A percentile compares a stretch with the other conserved stretches of the same genome.
Evolutionary conservation across 2,329 filamentous ascomycete genomes (phyloP).

Genomic region (Clonostachys byssicola): DNA sequence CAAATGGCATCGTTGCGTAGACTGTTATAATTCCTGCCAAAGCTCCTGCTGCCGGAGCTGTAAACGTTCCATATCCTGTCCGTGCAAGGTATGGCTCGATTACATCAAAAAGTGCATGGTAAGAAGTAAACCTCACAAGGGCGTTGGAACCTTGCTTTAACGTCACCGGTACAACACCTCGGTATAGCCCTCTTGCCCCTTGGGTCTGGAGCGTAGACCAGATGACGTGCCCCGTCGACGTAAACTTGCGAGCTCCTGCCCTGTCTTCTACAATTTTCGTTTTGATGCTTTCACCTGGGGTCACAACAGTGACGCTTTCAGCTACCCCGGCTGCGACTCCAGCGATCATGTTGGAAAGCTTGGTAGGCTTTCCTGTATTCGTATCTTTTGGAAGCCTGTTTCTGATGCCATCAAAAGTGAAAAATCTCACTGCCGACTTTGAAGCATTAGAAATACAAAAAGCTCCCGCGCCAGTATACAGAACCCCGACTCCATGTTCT

Average conservation of each 20-base stretch:
- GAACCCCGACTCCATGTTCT: constrained; percentile 1
- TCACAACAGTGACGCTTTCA: constrained; percentile 14
- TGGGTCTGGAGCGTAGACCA: not conserved
- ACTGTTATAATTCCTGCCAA: not conserved
- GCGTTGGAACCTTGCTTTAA: not conserved
- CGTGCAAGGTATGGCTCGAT: not conserved
- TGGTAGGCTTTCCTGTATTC: not conserved
- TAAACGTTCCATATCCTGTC: not conserved
- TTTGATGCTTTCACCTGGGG: constrained; percentile 17
- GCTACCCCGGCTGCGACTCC: constrained; percentile 12
- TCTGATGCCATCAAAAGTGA: not conserved
- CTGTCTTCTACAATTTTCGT: constrained; percentile 15
- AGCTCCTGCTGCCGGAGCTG: not conserved
- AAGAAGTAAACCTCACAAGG: not conserved
- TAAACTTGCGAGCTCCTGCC: constrained; percentile 5
- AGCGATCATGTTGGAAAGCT: constrained; percentile 10
- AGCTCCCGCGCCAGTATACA: constrained; percentile 7
- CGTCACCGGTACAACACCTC: not conserved
- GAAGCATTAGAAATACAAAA: constrained; percentile 11
- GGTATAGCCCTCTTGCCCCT: not conserved
- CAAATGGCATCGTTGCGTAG: not conserved
- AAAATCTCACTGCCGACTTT: constrained; percentile 13
- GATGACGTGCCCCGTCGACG: not conserved
- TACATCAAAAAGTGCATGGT: not conserved
- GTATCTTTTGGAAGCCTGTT: not conserved